A percentile compares a stretch with the other conserved stretches of the same genome.
These are phyloP conservation scores for Fraxinus sp. DNA, from an alignment of 305 asterid genomes.

Conservation along the genomic window DNA sequence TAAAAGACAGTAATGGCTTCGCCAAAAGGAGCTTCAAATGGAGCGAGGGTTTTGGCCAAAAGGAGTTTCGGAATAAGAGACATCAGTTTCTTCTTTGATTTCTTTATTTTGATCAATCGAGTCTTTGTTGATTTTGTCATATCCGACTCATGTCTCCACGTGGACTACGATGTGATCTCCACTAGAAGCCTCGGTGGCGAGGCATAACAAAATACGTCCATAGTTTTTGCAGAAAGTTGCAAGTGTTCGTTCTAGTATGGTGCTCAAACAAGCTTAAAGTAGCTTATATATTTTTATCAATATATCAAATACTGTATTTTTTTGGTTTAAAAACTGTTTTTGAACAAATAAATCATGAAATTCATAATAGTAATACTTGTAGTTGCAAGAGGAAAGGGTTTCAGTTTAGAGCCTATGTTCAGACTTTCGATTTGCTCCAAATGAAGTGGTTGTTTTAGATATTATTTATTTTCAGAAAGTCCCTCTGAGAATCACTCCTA, in stretches of 20 bases:
- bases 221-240: background rate
- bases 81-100: background rate
- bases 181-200: too few relatives aligned
- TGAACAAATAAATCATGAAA: background rate
- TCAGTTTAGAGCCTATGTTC: background rate
- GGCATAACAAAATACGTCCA: too few relatives aligned
- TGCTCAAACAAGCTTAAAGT: background rate
- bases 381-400: background rate
- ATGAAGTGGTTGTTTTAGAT: background rate
- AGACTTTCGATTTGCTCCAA: background rate
- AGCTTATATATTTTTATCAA: background rate
- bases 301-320: background rate
- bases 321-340: background rate
- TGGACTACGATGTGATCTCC: too few relatives aligned
- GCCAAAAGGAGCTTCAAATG: background rate
- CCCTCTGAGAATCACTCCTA: background rate
- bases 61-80: background rate
- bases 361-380: background rate
- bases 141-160: background rate
- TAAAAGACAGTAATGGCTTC: too few relatives aligned
- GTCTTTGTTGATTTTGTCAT: background rate
- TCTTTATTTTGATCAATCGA: background rate
- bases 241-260: background rate
- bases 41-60: background rate
- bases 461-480: background rate